Conservation (phyloP, 306 rosid species). For the Crotalaria pallida region DNA sequence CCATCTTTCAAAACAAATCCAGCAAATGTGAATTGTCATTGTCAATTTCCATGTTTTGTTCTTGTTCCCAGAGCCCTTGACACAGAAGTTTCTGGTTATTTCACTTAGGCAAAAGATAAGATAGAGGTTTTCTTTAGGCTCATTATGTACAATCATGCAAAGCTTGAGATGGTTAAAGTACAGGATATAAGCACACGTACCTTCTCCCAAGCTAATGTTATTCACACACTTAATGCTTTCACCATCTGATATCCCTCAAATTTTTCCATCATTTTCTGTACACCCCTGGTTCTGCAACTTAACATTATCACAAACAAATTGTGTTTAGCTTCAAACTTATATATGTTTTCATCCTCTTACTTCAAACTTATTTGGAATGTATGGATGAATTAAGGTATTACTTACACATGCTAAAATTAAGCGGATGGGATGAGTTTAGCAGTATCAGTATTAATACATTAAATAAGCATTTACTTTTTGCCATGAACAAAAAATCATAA, state of each 20-base stretch:
- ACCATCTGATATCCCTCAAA: too few relatives aligned
- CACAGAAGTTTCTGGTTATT: slow-evolving; percentile 3
- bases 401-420: neutral
- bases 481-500: neutral
- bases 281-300: neutral
- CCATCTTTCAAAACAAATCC: neutral
- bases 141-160: slow-evolving; percentile 8
- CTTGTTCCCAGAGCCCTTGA: neutral
- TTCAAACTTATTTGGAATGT: neutral
- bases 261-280: too few relatives aligned
- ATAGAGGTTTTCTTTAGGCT: neutral
- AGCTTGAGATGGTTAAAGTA: neutral
- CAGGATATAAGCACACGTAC: too few relatives aligned
- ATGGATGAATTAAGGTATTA: neutral
- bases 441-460: neutral
- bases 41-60: slow-evolving; percentile 5
- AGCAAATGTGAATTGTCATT: slow-evolving; percentile 21
- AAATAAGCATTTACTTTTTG: neutral
- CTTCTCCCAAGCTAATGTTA: too few relatives aligned
- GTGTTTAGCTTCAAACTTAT: neutral
- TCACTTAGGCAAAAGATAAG: neutral
- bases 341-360: neutral
- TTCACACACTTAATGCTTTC: too few relatives aligned
- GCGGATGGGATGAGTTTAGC: neutral
- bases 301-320: neutral